Evolutionary conservation across 2,329 filamentous ascomycete genomes (phyloP).

Genomic region (Helicocarpus griseus): DNA sequence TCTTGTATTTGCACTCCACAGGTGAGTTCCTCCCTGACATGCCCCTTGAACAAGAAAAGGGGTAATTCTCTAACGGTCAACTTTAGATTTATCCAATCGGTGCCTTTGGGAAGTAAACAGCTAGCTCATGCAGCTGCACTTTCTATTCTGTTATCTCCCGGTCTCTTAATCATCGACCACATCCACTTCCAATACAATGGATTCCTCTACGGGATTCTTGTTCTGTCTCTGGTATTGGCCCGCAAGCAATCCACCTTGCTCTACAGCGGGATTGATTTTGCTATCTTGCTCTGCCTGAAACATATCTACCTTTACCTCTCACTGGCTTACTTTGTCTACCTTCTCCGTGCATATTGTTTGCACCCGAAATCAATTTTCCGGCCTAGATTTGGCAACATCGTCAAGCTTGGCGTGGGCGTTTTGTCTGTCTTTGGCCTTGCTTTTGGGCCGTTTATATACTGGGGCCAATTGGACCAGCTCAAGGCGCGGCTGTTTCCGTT

Average conservation of each 20-base stretch:
- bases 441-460: conserved; percentile 78
- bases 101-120: conserved; percentile 54
- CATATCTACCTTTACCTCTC: conserved; percentile 97
- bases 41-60: background rate
- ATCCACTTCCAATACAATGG: conserved; percentile 99
- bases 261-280: conserved; percentile 72
- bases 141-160: conserved; percentile 83
- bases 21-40: conserved; percentile 38
- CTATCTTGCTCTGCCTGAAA: conserved; percentile 81
- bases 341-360: conserved; percentile 83
- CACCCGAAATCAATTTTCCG: conserved; percentile 65
- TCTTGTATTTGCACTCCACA: conserved; percentile 69
- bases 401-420: conserved; percentile 73
- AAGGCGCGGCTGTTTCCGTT: conserved; percentile 84
- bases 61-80: background rate
- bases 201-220: conserved; percentile 82
- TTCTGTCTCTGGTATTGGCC: conserved; percentile 77
- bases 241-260: conserved; percentile 66
- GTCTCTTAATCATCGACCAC: conserved; percentile 92
- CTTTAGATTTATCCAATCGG: conserved; percentile 62
- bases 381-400: conserved; percentile 65
- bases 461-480: conserved; percentile 76
- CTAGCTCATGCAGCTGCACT: conserved; percentile 78
- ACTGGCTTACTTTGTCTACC: conserved; percentile 88
- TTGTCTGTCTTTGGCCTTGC: conserved; percentile 63